Base-by-base conservation (phyloP, 1,284 basidiomycete species). In the Xerocomus cyaneibrunnescens region DNA sequence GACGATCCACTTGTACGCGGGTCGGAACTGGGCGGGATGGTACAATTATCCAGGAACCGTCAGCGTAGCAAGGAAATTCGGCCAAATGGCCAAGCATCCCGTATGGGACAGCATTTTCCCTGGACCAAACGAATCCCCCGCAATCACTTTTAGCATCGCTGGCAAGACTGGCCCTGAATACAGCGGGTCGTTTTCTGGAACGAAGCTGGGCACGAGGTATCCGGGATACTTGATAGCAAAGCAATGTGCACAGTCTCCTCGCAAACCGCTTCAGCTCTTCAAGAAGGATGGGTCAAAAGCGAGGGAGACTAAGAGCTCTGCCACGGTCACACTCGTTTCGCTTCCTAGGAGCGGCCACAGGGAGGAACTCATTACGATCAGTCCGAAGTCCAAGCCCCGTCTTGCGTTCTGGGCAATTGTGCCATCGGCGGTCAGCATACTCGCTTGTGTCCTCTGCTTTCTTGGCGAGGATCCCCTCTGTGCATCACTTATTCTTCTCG, bases 11-110 rank as follows among this genome's bases (percentile, higher is more conserved):
- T 10, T 70, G n/a, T 65, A 61, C 50, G 31, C 54, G 17, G 55
- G 59, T 23, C 64, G 67, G 28, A 62, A 49, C 19, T 70, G 65
- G 66, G 45, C 55, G 0, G 68, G 70, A 37, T 70, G 68, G 68
- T 72, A 70, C 53, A 72, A 72, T 52, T 69, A 70, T 35, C 58
- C 68, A 4, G 70, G 68, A 16, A 37, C 58, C 23, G 57, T 57
- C 19, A 57, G 55, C 4, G 62, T 72, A 7, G 70, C 62, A 34
- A 65, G 57, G 46, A 53, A 45, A 14, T 72, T 66, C 39, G 67
- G 64, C 17, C 57, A 57, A 36, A 66, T 69, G 51, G 65, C 68
- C 9, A 25, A 53, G 17, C 56, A 55, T n/a, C 52, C 46, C 7
- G 16, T 62, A 1, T 69, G 69, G 68, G 63, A 67, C 32, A 60